Evolutionary conservation across 2,329 filamentous ascomycete genomes (phyloP).

Genomic region (Cladosporium oxysporum): DNA sequence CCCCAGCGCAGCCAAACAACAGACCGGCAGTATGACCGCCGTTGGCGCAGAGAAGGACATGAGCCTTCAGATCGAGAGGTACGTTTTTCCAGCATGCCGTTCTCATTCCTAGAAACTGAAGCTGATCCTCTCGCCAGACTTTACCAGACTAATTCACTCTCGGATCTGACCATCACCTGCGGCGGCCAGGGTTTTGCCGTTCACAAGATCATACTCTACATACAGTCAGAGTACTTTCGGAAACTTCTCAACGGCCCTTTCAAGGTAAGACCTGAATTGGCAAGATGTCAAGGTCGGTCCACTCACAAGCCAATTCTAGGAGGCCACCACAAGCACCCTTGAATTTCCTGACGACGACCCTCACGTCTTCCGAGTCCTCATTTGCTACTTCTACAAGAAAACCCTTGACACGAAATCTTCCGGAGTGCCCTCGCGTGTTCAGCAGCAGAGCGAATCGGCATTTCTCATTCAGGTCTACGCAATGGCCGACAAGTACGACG

Average conservation of each 20-base stretch:
- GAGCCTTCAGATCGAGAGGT: not conserved
- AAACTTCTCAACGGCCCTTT: conserved; percentile 38
- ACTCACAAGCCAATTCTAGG: conserved; percentile 44
- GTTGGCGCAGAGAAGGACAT: not conserved
- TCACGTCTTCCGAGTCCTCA: conserved; percentile 49
- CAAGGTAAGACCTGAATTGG: conserved; percentile 38
- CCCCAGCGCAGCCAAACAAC: not conserved
- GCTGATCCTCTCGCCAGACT: conserved; percentile 8
- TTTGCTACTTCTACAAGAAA: conserved; percentile 29
- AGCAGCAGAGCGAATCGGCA: not conserved
- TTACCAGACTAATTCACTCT: conserved; percentile 32
- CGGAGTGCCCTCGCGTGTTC: not conserved
- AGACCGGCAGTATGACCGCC: too few species aligned
- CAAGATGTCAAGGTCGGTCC: conserved; percentile 37
- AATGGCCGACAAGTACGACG: conserved; percentile 42
- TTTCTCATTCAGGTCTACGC: conserved; percentile 40
- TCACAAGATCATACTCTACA: conserved; percentile 45
- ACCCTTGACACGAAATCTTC: conserved; percentile 3
- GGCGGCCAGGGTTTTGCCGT: conserved; percentile 42
- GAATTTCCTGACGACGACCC: conserved; percentile 61
- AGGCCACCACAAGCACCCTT: conserved; percentile 39
- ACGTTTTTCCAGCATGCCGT: not conserved
- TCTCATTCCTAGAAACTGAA: too few species aligned
- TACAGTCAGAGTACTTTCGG: conserved; percentile 45
- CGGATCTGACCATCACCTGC: conserved; percentile 47